A percentile compares a stretch with the other conserved stretches of the same genome.
phyloP scores from a whole-genome alignment of 2,329 filamentous ascomycete species.

The Cercospora sp. region DNA sequence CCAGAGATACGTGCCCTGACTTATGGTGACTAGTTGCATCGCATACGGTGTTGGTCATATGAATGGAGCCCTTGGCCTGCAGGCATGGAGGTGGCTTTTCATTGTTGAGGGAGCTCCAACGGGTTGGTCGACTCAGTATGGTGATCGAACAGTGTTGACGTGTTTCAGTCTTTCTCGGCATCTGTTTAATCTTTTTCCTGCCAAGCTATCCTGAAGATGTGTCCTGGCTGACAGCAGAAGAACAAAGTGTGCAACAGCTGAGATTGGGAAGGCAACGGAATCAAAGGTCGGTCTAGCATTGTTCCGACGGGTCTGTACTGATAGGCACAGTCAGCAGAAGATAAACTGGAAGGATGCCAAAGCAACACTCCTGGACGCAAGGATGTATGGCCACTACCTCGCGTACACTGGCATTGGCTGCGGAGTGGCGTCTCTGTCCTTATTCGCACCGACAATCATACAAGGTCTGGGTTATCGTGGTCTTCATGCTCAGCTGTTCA shows the following conservation, averaged over 20 bases:
- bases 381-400: background rate
- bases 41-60: background rate
- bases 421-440: background rate
- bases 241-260: background rate
- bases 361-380: background rate
- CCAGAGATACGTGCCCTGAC: background rate
- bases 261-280: background rate
- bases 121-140: background rate
- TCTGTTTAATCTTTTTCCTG: background rate
- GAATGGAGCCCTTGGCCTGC: background rate
- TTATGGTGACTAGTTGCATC: background rate
- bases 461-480: conserved; percentile 62
- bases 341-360: background rate
- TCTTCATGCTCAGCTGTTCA: conserved; percentile 47
- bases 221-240: background rate
- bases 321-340: background rate
- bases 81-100: background rate
- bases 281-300: background rate
- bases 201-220: background rate
- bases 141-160: background rate
- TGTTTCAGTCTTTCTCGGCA: background rate
- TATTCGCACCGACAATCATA: conserved; percentile 50
- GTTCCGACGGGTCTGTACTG: background rate
- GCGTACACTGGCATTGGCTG: background rate
- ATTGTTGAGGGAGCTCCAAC: background rate